Evolutionary conservation across 768 basidiomycete species (phyloP).

Genomic region (Serendipita sp.): DNA sequence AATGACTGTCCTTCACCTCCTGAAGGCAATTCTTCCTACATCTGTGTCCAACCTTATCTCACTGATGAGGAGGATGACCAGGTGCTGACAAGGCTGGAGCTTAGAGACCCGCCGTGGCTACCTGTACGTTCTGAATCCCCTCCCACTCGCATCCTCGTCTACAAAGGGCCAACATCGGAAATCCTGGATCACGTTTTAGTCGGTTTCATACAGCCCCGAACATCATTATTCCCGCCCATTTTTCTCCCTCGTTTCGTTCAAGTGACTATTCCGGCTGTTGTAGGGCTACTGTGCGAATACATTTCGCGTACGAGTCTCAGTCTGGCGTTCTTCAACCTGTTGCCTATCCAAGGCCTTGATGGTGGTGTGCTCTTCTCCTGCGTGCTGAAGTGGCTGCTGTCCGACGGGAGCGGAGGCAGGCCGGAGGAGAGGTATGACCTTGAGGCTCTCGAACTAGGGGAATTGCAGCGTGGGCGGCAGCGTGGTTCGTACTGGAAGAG

Average conservation of each 20-base stretch:
- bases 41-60: constrained; percentile 35
- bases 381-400: background rate
- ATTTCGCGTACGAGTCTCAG: constrained; percentile 27
- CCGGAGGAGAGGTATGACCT: background rate
- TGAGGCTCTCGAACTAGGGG: background rate
- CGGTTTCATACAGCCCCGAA: constrained; percentile 31
- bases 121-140: background rate
- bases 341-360: constrained; percentile 59
- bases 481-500: too few relatives aligned
- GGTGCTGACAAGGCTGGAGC: constrained; percentile 40
- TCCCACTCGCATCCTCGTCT: constrained; percentile 37
- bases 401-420: too few relatives aligned
- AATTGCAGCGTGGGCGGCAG: background rate
- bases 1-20: constrained; percentile 16
- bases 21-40: constrained; percentile 13
- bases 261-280: background rate
- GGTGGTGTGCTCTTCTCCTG: constrained; percentile 25
- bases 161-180: constrained; percentile 49
- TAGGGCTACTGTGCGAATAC: background rate
- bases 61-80: constrained; percentile 16
- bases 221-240: constrained; percentile 2
- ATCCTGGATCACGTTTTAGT: constrained; percentile 33
- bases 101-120: constrained; percentile 18
- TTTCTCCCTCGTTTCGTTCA: background rate
- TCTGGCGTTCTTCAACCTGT: constrained; percentile 65